These are phyloP conservation scores for Fraxinus angustifolia DNA, from an alignment of 305 asterid genomes.

Conservation along the genomic window DNA sequence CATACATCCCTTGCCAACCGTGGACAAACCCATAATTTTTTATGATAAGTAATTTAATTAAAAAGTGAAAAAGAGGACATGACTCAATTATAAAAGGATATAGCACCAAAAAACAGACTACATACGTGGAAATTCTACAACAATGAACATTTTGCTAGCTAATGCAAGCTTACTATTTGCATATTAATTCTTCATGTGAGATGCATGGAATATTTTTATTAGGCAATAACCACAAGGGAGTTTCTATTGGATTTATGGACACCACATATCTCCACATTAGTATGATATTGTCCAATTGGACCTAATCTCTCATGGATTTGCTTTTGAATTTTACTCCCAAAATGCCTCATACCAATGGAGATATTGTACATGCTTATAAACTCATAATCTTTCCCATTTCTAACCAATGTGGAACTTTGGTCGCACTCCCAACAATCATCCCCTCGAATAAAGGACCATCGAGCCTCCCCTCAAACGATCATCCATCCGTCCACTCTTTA, in stretches of 20 bases:
- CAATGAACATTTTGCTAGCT: neutral
- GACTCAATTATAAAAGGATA: neutral
- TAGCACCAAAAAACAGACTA: neutral
- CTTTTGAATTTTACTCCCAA: too few relatives aligned
- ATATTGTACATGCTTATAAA: too few relatives aligned
- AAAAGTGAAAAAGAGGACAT: neutral
- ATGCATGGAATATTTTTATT: neutral
- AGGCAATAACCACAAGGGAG: neutral
- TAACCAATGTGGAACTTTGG: too few relatives aligned
- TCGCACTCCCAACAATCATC: too few relatives aligned
- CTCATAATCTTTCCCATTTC: too few relatives aligned
- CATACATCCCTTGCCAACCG: neutral
- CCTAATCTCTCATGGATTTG: too few relatives aligned
- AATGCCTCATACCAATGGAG: too few relatives aligned
- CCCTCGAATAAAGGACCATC: too few relatives aligned
- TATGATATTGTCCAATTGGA: too few relatives aligned
- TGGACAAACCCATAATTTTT: neutral
- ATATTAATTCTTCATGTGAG: neutral
- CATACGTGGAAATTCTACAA: neutral
- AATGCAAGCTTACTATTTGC: neutral
- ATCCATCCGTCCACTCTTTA: too few relatives aligned
- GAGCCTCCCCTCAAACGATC: too few relatives aligned
- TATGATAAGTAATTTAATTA: neutral
- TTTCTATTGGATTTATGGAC: neutral
- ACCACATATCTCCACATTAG: too few relatives aligned